These are phyloP conservation scores for Solanum lycopersicoides DNA, from an alignment of 257 asterid species.

Conservation along the genomic window DNA sequence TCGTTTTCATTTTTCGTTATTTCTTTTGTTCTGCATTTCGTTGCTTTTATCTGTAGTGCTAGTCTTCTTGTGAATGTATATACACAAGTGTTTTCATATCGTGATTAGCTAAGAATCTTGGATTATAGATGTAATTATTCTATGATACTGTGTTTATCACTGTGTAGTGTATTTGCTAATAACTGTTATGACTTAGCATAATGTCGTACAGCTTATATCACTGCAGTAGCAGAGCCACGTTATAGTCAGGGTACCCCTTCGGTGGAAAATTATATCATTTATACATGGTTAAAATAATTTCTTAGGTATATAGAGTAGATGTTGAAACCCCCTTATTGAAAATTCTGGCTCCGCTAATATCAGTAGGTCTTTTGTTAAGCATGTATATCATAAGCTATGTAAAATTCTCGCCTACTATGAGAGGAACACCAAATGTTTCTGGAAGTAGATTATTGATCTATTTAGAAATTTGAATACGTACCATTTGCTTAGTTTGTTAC, in stretches of 20 bases:
- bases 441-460: background rate
- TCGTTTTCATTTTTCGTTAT: too few relatives aligned
- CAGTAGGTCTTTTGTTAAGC: background rate
- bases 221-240: too few relatives aligned
- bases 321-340: too few relatives aligned
- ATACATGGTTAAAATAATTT: too few relatives aligned
- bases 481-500: background rate
- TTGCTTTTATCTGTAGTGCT: background rate
- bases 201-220: background rate
- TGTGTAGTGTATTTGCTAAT: background rate
- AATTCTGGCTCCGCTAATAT: too few relatives aligned
- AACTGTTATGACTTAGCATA: background rate
- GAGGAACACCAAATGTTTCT: background rate
- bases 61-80: background rate
- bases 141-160: background rate
- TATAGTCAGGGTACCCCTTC: too few relatives aligned
- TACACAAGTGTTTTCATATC: background rate
- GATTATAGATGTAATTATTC: background rate
- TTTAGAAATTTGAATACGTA: background rate
- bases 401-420: background rate
- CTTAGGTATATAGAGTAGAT: too few relatives aligned
- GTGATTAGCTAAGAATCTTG: background rate
- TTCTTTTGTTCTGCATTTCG: background rate
- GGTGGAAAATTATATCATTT: too few relatives aligned
- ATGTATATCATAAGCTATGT: background rate